Percentiles rank a stretch among this genome's conserved stretches.
Conservation (phyloP, 2,329 filamentous ascomycete species). For the Calonectria ilicicola region DNA sequence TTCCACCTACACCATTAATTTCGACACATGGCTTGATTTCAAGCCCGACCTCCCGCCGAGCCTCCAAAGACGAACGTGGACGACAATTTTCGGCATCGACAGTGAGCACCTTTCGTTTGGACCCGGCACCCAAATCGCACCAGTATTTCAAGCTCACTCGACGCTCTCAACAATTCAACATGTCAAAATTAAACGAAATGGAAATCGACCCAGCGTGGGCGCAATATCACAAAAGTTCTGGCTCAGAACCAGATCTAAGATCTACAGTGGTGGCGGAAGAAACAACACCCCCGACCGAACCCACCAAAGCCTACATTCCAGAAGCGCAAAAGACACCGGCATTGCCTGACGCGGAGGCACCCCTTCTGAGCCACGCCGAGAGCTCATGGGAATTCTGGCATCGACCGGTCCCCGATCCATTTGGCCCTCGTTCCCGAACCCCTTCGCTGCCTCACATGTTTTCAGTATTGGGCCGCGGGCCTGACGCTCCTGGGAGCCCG, state of each 20-base stretch:
- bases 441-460: slow-evolving; percentile 42
- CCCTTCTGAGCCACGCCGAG: slow-evolving; percentile 5
- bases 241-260: slow-evolving; percentile 4
- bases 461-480: slow-evolving; percentile 35
- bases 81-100: slow-evolving; percentile 31
- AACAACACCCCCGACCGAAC: slow-evolving; percentile 9
- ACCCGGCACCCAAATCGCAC: slow-evolving; percentile 25
- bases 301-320: slow-evolving; percentile 4
- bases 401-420: slow-evolving; percentile 21
- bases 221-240: not conserved
- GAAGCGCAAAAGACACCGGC: not conserved
- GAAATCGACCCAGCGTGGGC: not conserved
- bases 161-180: slow-evolving; percentile 28
- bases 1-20: slow-evolving; percentile 47
- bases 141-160: slow-evolving; percentile 27
- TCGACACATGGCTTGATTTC: slow-evolving; percentile 48
- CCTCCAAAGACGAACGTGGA: slow-evolving; percentile 24
- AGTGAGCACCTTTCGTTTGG: slow-evolving; percentile 28
- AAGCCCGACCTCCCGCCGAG: slow-evolving; percentile 34
- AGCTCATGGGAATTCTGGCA: slow-evolving; percentile 14
- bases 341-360: not conserved
- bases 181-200: not conserved
- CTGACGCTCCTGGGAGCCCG: slow-evolving; percentile 30
- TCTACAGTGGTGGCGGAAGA: not conserved
- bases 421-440: slow-evolving; percentile 24